Evolutionary conservation across 1,284 basidiomycete species (phyloP).

Genomic region (Hymenochaete sp.): DNA sequence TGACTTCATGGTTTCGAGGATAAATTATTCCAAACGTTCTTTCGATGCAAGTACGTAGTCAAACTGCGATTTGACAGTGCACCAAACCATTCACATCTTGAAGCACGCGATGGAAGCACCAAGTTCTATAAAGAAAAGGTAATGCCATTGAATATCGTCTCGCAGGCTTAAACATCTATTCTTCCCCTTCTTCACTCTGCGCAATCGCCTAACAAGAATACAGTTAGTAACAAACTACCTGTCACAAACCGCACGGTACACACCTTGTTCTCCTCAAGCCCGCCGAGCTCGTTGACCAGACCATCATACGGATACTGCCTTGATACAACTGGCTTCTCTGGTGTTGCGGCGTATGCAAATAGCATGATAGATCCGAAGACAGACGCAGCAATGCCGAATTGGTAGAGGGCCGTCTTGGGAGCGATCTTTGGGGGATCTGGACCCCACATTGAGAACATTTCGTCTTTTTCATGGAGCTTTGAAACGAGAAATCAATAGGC

Average conservation of each 20-base stretch:
- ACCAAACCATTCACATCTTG: too few species aligned
- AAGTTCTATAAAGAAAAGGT: too few species aligned
- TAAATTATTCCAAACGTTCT: too few species aligned
- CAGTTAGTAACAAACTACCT: background rate
- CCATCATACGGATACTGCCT: slow-evolving; percentile 69
- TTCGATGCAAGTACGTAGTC: too few species aligned
- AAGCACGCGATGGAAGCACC: too few species aligned
- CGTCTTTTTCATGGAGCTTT: slow-evolving; percentile 79
- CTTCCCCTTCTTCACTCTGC: slow-evolving; percentile 23
- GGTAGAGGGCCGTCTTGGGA: slow-evolving; percentile 49
- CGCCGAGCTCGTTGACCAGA: slow-evolving; percentile 64
- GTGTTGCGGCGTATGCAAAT: slow-evolving; percentile 45
- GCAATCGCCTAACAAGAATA: slow-evolving; percentile 27
- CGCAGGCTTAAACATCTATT: background rate
- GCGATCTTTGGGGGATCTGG: slow-evolving; percentile 62
- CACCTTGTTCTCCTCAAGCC: slow-evolving; percentile 67
- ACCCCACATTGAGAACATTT: slow-evolving; percentile 82
- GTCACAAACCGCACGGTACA: background rate
- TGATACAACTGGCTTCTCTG: slow-evolving; percentile 52
- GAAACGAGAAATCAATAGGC: too few species aligned
- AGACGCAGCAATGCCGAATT: slow-evolving; percentile 51
- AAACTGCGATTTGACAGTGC: too few species aligned
- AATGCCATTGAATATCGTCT: too few species aligned
- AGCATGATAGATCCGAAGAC: slow-evolving; percentile 54
- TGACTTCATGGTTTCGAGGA: too few species aligned